These are phyloP conservation scores for Colletotrichum endophyticum DNA, from an alignment of 2,329 filamentous ascomycete genomes.

Conservation along the genomic window DNA sequence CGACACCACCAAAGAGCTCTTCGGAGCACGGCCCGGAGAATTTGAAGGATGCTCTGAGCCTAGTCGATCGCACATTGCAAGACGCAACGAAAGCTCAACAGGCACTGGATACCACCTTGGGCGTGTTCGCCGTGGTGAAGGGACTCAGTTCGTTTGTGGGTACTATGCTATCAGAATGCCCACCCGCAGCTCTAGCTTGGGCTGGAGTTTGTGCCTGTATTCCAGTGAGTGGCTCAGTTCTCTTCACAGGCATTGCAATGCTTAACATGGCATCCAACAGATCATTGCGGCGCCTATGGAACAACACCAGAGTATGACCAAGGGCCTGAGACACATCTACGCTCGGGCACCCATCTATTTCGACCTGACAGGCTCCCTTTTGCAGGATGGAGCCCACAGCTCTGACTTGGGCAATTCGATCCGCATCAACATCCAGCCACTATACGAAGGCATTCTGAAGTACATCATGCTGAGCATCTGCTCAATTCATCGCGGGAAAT, in stretches of 20 bases:
- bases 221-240: fast-evolving
- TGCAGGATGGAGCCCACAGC: background rate
- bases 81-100: background rate
- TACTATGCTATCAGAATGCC: background rate
- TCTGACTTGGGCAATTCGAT: background rate
- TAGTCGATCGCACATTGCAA: background rate
- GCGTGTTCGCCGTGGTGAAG: background rate
- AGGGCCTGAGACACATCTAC: background rate
- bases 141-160: background rate
- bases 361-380: background rate
- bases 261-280: fast-evolving
- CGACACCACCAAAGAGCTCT: background rate
- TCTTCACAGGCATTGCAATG: fast-evolving
- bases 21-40: background rate
- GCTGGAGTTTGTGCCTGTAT: background rate
- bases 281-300: background rate
- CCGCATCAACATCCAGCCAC: background rate
- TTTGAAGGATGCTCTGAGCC: background rate
- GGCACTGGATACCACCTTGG: background rate
- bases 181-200: background rate
- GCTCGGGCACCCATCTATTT: background rate
- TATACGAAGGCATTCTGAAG: background rate
- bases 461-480: background rate
- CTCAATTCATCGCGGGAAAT: background rate
- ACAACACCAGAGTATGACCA: background rate